These are phyloP conservation scores for Eremomyces bilateralis DNA, from an alignment of 495 filamentous ascomycete genomes.

Conservation along the genomic window DNA sequence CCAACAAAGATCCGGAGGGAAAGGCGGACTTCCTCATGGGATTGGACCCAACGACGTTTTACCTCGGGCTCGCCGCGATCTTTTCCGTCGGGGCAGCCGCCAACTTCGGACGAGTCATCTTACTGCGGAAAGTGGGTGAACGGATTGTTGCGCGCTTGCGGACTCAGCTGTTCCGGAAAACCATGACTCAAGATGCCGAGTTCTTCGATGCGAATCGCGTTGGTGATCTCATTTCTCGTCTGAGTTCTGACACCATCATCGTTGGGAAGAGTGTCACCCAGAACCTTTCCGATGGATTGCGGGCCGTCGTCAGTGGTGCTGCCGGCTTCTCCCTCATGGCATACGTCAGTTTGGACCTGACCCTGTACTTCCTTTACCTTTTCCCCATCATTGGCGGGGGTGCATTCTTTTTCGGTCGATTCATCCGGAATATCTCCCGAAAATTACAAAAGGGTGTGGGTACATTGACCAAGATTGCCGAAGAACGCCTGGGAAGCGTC, in stretches of 20 bases:
- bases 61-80: slow-evolving; percentile 42
- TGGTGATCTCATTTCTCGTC: slow-evolving; percentile 82
- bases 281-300: slow-evolving; percentile 83
- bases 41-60: slow-evolving; percentile 53
- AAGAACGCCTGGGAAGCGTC: slow-evolving; percentile 87
- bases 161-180: slow-evolving; percentile 72
- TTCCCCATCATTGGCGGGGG: slow-evolving; percentile 82
- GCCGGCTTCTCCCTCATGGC: slow-evolving; percentile 82
- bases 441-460: slow-evolving; percentile 86
- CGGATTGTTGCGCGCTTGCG: slow-evolving; percentile 76
- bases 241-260: slow-evolving; percentile 89
- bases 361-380: slow-evolving; percentile 62
- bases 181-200: slow-evolving; percentile 86
- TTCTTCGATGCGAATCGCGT: slow-evolving; percentile 98
- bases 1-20: slow-evolving; percentile 26
- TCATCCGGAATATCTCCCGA: slow-evolving; percentile 68
- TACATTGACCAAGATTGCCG: slow-evolving; percentile 82
- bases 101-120: slow-evolving; percentile 85
- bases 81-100: slow-evolving; percentile 55
- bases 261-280: slow-evolving; percentile 97
- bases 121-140: slow-evolving; percentile 88
- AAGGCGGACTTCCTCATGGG: slow-evolving; percentile 36
- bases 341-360: slow-evolving; percentile 80
- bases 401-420: slow-evolving; percentile 74
- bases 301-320: slow-evolving; percentile 65